These are phyloP conservation scores for Monosporozyma servazzii DNA, from an alignment of 805 yeast genomes.

Conservation along the genomic window DNA sequence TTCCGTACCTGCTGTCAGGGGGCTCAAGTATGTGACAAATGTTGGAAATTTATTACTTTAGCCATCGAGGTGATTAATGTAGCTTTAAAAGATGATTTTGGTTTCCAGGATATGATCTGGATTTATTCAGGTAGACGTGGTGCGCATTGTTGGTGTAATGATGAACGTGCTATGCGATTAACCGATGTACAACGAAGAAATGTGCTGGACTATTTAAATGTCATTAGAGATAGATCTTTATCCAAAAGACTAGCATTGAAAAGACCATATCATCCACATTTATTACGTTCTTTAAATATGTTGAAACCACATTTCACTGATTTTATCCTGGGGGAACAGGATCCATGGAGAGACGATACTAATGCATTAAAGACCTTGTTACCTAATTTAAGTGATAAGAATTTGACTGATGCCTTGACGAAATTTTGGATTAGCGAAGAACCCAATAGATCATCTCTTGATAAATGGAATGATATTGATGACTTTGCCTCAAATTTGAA, in stretches of 20 bases:
- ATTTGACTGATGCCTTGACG: slow-evolving; percentile 42
- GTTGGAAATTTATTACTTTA: slow-evolving; percentile 87
- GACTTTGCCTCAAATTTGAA: slow-evolving; percentile 33
- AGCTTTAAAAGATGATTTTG: slow-evolving; percentile 79
- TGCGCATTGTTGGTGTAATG: slow-evolving; percentile 97
- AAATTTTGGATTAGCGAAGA: slow-evolving; percentile 47
- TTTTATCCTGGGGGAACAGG: slow-evolving; percentile 68
- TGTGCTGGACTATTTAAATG: slow-evolving; percentile 75
- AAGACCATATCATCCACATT: slow-evolving; percentile 86
- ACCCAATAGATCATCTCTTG: slow-evolving; percentile 43
- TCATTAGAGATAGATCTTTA: slow-evolving; percentile 45
- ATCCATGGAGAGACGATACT: slow-evolving; percentile 65
- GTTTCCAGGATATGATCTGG: slow-evolving; percentile 81
- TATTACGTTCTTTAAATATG: slow-evolving; percentile 63
- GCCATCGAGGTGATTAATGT: slow-evolving; percentile 68
- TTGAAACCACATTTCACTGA: slow-evolving; percentile 55
- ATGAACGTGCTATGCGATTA: slow-evolving; percentile 63
- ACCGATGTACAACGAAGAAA: slow-evolving; percentile 70
- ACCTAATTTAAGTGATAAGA: slow-evolving; percentile 53
- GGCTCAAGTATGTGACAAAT: slow-evolving; percentile 73
- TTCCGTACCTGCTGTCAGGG: slow-evolving; percentile 88
- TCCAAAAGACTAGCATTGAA: slow-evolving; percentile 43
- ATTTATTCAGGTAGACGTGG: slow-evolving; percentile 98
- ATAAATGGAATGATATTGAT: slow-evolving; percentile 77
- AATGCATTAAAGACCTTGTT: slow-evolving; percentile 49